Base-by-base conservation (phyloP, 306 rosid species). In the Delonix regia region DNA sequence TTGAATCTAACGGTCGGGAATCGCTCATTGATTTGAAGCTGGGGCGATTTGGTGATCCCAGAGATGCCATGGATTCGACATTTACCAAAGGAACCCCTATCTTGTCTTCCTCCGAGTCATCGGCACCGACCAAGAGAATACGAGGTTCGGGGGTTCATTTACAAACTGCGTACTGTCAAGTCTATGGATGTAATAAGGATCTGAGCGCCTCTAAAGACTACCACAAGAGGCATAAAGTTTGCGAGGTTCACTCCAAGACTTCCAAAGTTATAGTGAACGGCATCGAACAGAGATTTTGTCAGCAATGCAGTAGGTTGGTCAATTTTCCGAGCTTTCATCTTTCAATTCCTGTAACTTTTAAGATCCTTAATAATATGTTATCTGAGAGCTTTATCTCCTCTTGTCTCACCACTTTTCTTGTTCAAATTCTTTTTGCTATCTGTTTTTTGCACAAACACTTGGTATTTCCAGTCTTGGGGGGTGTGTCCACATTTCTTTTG, bases 191-290 rank as follows among this genome's bases (percentile, higher is more conserved):
- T 77, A 84, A 90, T 71, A 92, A 89, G 81, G 97, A 94, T 80
- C 96, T 94, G 71, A 85, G 89, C 83, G 80, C 90, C 52, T 92
- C 85, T 25, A 94, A 94, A 44, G 97, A 94, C 24, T 94, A 92
- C 82, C 96, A 94, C 85, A 94, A 86, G 88, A 90, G 97, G 89
- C 98, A 94, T 79, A 94, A 82, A 77, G 98, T 94, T 71, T 94
- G 98, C 80, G 98, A 94, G 77, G 76, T 85, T 82, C 98, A 94
- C 79, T 92, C 98, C 16, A 94, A 94, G 81, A 92, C 98, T 65
- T 78, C 96, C 38, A 85, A 75, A 66, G 98, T 90, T 48, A 86
- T 94, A 61, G 97, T 94, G 30, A 86, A 92, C 70, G 97, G 97
- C 33, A 88, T 83, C 65, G 94, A 93, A 79, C 98, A 93, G 34